Conservation (phyloP, 257 asterid genomes). For the Scutellaria baicalensis region DNA sequence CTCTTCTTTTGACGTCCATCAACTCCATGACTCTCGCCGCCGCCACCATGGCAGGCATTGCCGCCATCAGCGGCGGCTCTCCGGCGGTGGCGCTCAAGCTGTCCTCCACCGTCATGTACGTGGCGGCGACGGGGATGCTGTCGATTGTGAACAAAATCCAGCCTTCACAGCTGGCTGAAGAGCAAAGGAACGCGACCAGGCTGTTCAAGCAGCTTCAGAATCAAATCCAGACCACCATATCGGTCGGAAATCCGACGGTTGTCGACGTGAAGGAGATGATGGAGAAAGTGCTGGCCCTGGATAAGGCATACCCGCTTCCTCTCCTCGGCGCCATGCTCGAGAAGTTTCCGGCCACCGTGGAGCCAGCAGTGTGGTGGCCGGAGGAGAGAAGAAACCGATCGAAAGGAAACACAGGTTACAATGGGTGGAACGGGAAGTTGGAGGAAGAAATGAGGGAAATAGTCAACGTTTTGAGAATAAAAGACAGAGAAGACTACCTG, state of each 20-base stretch:
- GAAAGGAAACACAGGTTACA: background rate
- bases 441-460: conserved; percentile 56
- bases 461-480: conserved; percentile 20
- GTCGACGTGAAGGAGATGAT: conserved; percentile 40
- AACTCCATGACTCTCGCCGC: conserved; percentile 51
- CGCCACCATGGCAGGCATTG: conserved; percentile 20
- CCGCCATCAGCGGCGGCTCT: conserved; percentile 18
- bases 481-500: conserved; percentile 50
- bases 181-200: conserved; percentile 62
- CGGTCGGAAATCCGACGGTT: conserved; percentile 25
- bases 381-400: conserved; percentile 11
- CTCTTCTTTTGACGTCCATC: conserved; percentile 40
- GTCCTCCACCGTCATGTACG: conserved; percentile 36
- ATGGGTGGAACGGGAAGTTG: conserved; percentile 46
- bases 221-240: conserved; percentile 36
- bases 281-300: conserved; percentile 61
- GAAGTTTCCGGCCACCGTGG: conserved; percentile 34
- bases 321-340: conserved; percentile 44
- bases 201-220: conserved; percentile 46
- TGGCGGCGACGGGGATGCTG: conserved; percentile 45
- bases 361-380: conserved; percentile 70
- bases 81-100: conserved; percentile 31
- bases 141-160: conserved; percentile 50
- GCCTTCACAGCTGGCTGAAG: conserved; percentile 77
- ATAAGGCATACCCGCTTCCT: conserved; percentile 59